These are phyloP conservation scores for Backusella circina DNA, from an alignment of 192 early-diverging fungal species.

Conservation along the genomic window DNA sequence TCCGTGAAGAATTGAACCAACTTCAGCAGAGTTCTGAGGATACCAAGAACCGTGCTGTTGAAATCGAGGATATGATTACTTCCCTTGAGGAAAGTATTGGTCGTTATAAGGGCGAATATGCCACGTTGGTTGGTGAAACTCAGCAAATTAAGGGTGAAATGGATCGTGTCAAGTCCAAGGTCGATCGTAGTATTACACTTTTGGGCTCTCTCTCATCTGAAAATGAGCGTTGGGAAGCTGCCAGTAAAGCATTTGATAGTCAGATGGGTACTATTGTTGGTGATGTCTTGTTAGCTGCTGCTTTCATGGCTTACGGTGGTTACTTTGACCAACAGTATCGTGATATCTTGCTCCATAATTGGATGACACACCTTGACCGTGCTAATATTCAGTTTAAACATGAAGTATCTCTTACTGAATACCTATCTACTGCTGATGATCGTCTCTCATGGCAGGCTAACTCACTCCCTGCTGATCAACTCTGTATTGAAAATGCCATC, in stretches of 20 bases:
- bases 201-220: slow-evolving; percentile 89
- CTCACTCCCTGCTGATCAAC: slow-evolving; percentile 81
- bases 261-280: slow-evolving; percentile 99
- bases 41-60: slow-evolving; percentile 65
- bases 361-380: slow-evolving; percentile 66
- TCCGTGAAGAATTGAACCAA: slow-evolving; percentile 86
- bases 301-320: slow-evolving; percentile 96
- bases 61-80: slow-evolving; percentile 74
- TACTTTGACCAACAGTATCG: slow-evolving; percentile 98
- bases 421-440: slow-evolving; percentile 89
- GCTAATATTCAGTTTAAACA: slow-evolving; percentile 72
- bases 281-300: slow-evolving; percentile 88
- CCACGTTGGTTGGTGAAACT: slow-evolving; percentile 90
- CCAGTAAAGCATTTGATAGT: slow-evolving; percentile 85
- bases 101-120: slow-evolving; percentile 97
- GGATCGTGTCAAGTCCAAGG: slow-evolving; percentile 88
- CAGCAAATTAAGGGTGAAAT: slow-evolving; percentile 89
- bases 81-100: slow-evolving; percentile 87
- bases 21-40: slow-evolving; percentile 76
- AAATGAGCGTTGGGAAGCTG: slow-evolving; percentile 86
- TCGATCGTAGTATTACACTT: slow-evolving; percentile 85
- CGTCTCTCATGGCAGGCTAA: slow-evolving; percentile 87
- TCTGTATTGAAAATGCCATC: slow-evolving; percentile 98
- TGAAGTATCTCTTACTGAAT: slow-evolving; percentile 85
- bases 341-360: slow-evolving; percentile 71